Evolutionary conservation across 2,329 filamentous ascomycete genomes (phyloP).

Genomic region (Westerdykella aurantiaca): DNA sequence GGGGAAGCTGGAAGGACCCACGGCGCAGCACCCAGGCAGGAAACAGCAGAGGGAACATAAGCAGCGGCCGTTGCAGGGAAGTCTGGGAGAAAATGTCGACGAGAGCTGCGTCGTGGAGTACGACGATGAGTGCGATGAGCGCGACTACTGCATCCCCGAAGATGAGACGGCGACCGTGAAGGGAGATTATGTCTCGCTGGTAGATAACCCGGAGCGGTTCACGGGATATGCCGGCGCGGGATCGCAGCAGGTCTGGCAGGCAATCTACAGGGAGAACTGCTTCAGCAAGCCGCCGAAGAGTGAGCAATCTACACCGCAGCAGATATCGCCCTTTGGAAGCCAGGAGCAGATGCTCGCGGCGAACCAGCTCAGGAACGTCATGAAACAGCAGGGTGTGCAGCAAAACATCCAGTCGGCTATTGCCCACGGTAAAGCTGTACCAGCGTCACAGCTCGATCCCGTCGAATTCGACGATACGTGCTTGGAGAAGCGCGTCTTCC

Average conservation of each 20-base stretch:
- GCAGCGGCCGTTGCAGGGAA: constrained; percentile 70
- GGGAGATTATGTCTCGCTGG: constrained; percentile 91
- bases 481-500: constrained; percentile 97
- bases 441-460: constrained; percentile 54
- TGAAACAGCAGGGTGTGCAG: constrained; percentile 55
- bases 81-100: constrained; percentile 77
- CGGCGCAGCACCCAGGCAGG: constrained; percentile 79
- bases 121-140: constrained; percentile 92
- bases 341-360: constrained; percentile 50
- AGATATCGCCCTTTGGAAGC: constrained; percentile 31
- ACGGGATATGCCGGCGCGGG: constrained; percentile 87
- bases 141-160: constrained; percentile 94
- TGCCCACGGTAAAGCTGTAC: constrained; percentile 43
- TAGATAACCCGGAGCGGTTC: constrained; percentile 91
- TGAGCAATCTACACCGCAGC: constrained; percentile 31
- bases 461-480: constrained; percentile 85
- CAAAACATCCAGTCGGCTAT: constrained; percentile 56
- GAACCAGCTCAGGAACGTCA: constrained; percentile 55
- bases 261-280: constrained; percentile 96
- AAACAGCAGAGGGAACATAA: constrained; percentile 65
- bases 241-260: constrained; percentile 87
- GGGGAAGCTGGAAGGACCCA: constrained; percentile 85
- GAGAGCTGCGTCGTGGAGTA: constrained; percentile 97
- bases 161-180: constrained; percentile 82
- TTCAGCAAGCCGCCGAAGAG: constrained; percentile 54